These are phyloP conservation scores for Mycena venus DNA, from an alignment of 768 basidiomycete species.

Conservation along the genomic window DNA sequence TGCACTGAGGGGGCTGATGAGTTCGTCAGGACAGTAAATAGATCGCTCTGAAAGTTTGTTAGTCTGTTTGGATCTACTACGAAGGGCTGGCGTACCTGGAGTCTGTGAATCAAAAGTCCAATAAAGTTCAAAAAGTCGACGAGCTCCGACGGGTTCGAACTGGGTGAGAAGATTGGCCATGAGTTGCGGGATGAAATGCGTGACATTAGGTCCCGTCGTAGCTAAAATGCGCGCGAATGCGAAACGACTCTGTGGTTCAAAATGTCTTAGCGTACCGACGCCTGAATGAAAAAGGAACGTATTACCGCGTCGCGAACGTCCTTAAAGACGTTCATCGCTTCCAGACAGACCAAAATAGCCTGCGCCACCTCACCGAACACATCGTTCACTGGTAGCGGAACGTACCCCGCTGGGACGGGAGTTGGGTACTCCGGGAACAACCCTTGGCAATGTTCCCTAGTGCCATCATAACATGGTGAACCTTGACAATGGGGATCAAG, in stretches of 20 bases:
- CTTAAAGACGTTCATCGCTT: slow-evolving; percentile 89
- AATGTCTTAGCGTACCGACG: slow-evolving; percentile 14
- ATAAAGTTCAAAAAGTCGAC: slow-evolving; percentile 98
- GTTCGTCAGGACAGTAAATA: slow-evolving; percentile 90
- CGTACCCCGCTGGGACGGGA: slow-evolving; percentile 73
- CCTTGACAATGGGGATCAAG: slow-evolving; percentile 82
- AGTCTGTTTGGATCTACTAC: not conserved
- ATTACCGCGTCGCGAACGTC: slow-evolving; percentile 91
- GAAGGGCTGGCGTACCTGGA: slow-evolving; percentile 70
- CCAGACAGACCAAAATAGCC: slow-evolving; percentile 87
- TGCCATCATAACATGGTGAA: slow-evolving; percentile 95
- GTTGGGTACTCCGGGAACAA: slow-evolving; percentile 92
- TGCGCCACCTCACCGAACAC: slow-evolving; percentile 90
- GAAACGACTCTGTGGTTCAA: slow-evolving; percentile 78
- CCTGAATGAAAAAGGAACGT: slow-evolving; percentile 40
- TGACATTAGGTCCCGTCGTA: slow-evolving; percentile 88
- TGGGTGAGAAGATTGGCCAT: slow-evolving; percentile 93
- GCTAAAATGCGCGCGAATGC: slow-evolving; percentile 95
- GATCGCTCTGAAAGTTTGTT: slow-evolving; percentile 70
- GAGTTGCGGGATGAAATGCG: slow-evolving; percentile 88
- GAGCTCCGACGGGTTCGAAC: slow-evolving; percentile 92
- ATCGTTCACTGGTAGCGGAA: slow-evolving; percentile 73
- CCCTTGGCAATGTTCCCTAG: slow-evolving; percentile 96
- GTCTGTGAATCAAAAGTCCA: slow-evolving; percentile 88
- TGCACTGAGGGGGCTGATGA: slow-evolving; percentile 87